A percentile compares a stretch with the other conserved stretches of the same genome.
These are phyloP conservation scores for Magnolia sinica DNA, from an alignment of 164 flowering plant species.

Conservation along the genomic window DNA sequence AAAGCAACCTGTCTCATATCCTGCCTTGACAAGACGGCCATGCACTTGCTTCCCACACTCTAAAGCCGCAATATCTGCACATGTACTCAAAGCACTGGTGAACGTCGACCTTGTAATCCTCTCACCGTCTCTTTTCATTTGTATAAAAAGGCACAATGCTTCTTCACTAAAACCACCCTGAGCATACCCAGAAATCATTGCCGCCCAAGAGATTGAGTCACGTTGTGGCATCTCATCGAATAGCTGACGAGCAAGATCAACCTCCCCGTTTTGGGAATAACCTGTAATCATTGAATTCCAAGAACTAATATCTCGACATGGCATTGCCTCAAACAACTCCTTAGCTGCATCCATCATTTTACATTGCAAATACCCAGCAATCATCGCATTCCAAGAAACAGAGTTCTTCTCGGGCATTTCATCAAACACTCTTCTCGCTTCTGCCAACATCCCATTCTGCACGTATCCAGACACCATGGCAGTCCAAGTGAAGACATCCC, in stretches of 20 bases:
- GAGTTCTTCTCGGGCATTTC: slow-evolving; percentile 75
- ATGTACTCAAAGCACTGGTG: slow-evolving; percentile 65
- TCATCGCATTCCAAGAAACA: slow-evolving; percentile 91
- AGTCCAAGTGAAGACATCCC: slow-evolving; percentile 88
- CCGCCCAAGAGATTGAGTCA: slow-evolving; percentile 94
- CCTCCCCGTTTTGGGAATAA: slow-evolving; percentile 69
- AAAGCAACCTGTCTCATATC: slow-evolving; percentile 61
- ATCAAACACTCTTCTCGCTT: slow-evolving; percentile 63
- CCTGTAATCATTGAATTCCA: slow-evolving; percentile 98
- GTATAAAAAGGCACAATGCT: slow-evolving; percentile 58
- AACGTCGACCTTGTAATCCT: slow-evolving; percentile 60
- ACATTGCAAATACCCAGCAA: slow-evolving; percentile 70
- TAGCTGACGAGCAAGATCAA: slow-evolving; percentile 50
- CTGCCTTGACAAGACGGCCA: slow-evolving; percentile 66
- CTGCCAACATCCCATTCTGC: slow-evolving; percentile 67
- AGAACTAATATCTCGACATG: slow-evolving; percentile 59
- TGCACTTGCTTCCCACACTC: slow-evolving; percentile 85
- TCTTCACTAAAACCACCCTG: slow-evolving; percentile 67
- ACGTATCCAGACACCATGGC: slow-evolving; percentile 89
- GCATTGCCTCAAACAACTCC: slow-evolving; percentile 80
- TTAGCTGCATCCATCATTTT: slow-evolving; percentile 61
- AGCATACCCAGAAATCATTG: slow-evolving; percentile 81
- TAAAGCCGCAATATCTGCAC: slow-evolving; percentile 76
- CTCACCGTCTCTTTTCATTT: slow-evolving; percentile 69
- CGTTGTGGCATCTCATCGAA: slow-evolving; percentile 73